Percentiles rank a stretch among this genome's conserved stretches.
phyloP scores from a whole-genome alignment of 192 early-diverging fungal species.

The Geranomyces michiganensis region DNA sequence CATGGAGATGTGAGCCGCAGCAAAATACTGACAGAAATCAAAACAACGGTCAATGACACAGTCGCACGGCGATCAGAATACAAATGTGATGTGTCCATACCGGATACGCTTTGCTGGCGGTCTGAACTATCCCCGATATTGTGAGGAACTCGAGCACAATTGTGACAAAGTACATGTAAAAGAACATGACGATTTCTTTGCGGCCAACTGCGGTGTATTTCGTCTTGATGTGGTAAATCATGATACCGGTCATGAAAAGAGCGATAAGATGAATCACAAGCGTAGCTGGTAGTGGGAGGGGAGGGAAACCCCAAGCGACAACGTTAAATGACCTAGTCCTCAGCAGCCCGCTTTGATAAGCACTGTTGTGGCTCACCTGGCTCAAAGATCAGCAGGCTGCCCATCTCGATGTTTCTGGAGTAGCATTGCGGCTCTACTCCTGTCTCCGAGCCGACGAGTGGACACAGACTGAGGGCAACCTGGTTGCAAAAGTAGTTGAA shows the following conservation, averaged over 20 bases:
- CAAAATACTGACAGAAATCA: conserved; percentile 72
- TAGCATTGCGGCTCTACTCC: conserved; percentile 91
- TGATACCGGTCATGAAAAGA: conserved; percentile 93
- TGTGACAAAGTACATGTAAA: conserved; percentile 90
- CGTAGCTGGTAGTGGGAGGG: conserved; percentile 57
- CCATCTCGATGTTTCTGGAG: conserved; percentile 91
- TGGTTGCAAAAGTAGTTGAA: conserved; percentile 89
- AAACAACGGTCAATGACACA: neutral
- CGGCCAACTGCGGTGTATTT: conserved; percentile 99
- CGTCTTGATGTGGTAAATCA: conserved; percentile 97
- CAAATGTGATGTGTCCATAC: conserved; percentile 5
- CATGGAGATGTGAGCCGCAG: conserved; percentile 77
- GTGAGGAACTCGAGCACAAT: conserved; percentile 87
- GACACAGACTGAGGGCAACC: conserved; percentile 86
- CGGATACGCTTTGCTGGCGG: conserved; percentile 56
- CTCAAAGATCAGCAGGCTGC: conserved; percentile 87
- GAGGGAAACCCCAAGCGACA: too few species aligned
- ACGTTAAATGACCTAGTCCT: too few species aligned
- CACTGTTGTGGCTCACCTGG: conserved; percentile 47
- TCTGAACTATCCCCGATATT: conserved; percentile 91
- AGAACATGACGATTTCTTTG: conserved; percentile 98
- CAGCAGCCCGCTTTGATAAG: too few species aligned
- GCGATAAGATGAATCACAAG: conserved; percentile 93
- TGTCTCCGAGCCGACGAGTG: conserved; percentile 73
- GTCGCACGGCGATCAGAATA: neutral